Percentiles rank a stretch among this genome's conserved stretches.
Conservation (phyloP, 306 rosid species). For the Cucumis melo region DNA sequence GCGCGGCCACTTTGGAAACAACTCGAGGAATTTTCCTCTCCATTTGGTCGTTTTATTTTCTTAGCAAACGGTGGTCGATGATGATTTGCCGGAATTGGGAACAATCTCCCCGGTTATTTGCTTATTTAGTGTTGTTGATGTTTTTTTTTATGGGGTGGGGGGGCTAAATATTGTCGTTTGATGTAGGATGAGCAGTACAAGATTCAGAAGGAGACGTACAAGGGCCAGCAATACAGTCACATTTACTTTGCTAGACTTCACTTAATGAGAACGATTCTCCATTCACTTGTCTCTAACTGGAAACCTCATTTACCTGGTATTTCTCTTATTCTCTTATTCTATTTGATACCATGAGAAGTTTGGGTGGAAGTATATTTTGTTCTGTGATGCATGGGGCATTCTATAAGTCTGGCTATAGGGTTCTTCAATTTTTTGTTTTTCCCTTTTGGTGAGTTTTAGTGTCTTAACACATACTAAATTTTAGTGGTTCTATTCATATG, state of each 20-base stretch:
- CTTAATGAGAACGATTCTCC: conserved; percentile 64
- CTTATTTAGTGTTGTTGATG: too few species aligned
- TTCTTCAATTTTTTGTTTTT: not conserved
- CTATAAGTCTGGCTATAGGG: not conserved
- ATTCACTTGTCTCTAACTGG: conserved; percentile 56
- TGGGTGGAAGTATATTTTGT: not conserved
- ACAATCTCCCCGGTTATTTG: not conserved
- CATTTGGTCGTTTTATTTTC: not conserved
- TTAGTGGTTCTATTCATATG: not conserved
- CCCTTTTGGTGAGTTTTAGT: not conserved
- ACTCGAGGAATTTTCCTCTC: too few species aligned
- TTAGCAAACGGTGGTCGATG: not conserved
- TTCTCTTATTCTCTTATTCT: not conserved
- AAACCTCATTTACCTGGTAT: conserved; percentile 66
- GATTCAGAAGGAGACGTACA: conserved; percentile 48
- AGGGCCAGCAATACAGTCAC: conserved; percentile 86
- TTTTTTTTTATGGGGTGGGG: too few species aligned
- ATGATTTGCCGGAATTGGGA: not conserved
- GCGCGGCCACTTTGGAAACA: not conserved
- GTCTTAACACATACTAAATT: not conserved
- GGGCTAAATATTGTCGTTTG: not conserved
- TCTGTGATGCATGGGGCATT: not conserved
- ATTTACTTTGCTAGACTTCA: conserved; percentile 80
- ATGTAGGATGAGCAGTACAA: conserved; percentile 53
- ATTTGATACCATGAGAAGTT: not conserved